Percentiles rank a stretch among this genome's conserved stretches.
These are phyloP conservation scores for Hygrocybe punicea DNA, from an alignment of 768 basidiomycete genomes.

Conservation along the genomic window DNA sequence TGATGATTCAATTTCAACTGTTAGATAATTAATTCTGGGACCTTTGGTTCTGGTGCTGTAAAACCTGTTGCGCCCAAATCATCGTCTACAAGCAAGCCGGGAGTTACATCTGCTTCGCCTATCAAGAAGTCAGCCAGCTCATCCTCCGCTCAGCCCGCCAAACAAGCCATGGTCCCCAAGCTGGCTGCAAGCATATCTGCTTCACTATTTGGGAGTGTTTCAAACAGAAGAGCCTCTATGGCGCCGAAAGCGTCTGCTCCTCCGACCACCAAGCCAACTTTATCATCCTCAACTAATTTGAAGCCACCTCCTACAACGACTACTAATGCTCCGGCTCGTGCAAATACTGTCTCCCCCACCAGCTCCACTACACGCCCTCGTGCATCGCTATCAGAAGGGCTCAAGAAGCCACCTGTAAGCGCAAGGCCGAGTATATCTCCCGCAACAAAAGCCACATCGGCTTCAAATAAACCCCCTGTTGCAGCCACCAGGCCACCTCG, in stretches of 20 bases:
- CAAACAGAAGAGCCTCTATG: constrained; percentile 45
- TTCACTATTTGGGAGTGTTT: constrained; percentile 32
- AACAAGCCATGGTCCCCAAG: constrained; percentile 36
- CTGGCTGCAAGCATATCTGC: constrained; percentile 10
- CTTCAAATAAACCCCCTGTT: constrained; percentile 35
- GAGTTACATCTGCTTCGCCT: constrained; percentile 31
- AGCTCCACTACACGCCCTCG: constrained; percentile 59
- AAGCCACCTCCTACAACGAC: constrained; percentile 38
- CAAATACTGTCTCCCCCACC: constrained; percentile 56
- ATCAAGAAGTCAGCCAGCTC: constrained; percentile 43
- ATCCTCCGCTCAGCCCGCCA: constrained; percentile 36
- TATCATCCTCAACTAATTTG: constrained; percentile 40
- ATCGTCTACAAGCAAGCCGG: constrained; percentile 10
- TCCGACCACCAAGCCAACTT: constrained; percentile 33
- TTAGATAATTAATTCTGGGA: constrained; percentile 63
- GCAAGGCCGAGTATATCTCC: constrained; percentile 44
- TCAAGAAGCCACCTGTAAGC: constrained; percentile 47
- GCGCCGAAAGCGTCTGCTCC: constrained; percentile 37
- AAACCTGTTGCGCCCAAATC: constrained; percentile 34
- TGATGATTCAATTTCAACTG: constrained; percentile 15
- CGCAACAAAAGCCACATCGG: constrained; percentile 30
- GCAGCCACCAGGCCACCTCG: constrained; percentile 43
- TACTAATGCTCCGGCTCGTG: constrained; percentile 30
- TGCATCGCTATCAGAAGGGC: constrained; percentile 63
- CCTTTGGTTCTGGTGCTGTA: constrained; percentile 57